Evolutionary conservation across 495 filamentous ascomycete species (phyloP).

Genomic region (Hypoxylon cercidicola): DNA sequence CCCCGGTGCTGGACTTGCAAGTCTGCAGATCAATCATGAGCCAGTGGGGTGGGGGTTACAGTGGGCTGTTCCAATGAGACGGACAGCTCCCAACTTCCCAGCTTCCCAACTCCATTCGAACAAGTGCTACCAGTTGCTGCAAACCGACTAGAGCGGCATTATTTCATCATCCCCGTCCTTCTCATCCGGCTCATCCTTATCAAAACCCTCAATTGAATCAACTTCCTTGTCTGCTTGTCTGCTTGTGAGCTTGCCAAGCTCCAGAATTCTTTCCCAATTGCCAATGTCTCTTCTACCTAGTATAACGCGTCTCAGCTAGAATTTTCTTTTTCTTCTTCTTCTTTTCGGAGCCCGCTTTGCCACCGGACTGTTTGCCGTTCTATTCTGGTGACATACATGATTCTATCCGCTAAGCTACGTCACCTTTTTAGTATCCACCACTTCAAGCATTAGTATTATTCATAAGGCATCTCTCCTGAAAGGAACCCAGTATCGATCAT

Average conservation of each 20-base stretch:
- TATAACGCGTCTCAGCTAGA: neutral
- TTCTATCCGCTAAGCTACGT: slow-evolving; percentile 13
- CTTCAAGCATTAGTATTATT: too few relatives aligned
- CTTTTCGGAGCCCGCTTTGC: slow-evolving; percentile 8
- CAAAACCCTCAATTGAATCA: slow-evolving; percentile 6
- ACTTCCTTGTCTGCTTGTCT: too few relatives aligned
- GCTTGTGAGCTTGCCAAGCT: slow-evolving; percentile 19
- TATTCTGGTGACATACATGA: slow-evolving; percentile 2
- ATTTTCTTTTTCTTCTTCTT: slow-evolving; percentile 7
- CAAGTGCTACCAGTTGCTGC: slow-evolving; percentile 8
- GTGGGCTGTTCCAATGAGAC: slow-evolving; percentile 12
- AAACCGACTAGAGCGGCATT: slow-evolving; percentile 25
- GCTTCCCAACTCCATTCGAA: neutral
- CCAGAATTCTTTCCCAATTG: slow-evolving; percentile 6
- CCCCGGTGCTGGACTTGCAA: too few relatives aligned
- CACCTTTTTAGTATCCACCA: too few relatives aligned
- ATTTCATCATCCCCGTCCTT: slow-evolving; percentile 35
- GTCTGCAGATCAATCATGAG: slow-evolving; percentile 21
- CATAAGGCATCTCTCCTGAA: neutral
- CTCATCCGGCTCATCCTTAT: slow-evolving; percentile 22
- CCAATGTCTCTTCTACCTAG: neutral
- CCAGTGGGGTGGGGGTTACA: slow-evolving; percentile 15
- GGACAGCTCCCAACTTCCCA: slow-evolving; percentile 1
- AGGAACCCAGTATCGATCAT: neutral
- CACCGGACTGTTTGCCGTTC: slow-evolving; percentile 15